These are phyloP conservation scores for Claviceps monticola DNA, from an alignment of 2,329 filamentous ascomycete species.

Conservation along the genomic window DNA sequence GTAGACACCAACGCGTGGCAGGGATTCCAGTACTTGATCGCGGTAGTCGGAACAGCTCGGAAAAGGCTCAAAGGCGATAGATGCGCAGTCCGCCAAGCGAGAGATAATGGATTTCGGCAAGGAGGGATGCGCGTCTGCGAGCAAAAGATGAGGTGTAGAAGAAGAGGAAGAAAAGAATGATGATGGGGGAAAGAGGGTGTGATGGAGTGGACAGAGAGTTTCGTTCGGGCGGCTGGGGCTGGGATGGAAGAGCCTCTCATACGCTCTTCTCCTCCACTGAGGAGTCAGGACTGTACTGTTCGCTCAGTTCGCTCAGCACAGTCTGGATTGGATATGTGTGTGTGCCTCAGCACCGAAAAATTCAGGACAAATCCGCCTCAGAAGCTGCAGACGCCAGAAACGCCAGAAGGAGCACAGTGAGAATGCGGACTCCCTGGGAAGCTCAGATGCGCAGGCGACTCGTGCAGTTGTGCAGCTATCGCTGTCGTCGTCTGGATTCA, in stretches of 20 bases:
- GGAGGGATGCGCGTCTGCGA: constrained; percentile 1
- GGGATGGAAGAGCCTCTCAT: constrained; percentile 5
- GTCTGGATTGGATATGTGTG: not conserved
- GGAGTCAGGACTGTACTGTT: not conserved
- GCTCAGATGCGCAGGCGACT: not conserved
- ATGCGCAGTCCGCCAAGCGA: constrained; percentile 5
- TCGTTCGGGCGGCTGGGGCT: constrained; percentile 9
- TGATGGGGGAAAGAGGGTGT: constrained; percentile 6
- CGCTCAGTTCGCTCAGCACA: not conserved
- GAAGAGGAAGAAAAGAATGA: constrained; percentile 2
- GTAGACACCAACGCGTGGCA: constrained; percentile 6
- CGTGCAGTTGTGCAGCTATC: not conserved
- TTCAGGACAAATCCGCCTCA: not conserved
- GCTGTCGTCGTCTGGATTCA: constrained; percentile 3
- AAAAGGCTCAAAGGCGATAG: not conserved
- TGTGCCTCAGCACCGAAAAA: constrained; percentile 6
- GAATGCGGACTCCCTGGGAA: not conserved
- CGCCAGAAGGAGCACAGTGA: not conserved
- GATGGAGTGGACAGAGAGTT: constrained; percentile 6
- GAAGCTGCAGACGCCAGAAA: not conserved
- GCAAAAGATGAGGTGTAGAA: not conserved
- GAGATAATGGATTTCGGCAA: not conserved
- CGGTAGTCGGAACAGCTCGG: constrained; percentile 5
- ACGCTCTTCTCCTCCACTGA: constrained; percentile 1
- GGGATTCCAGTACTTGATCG: constrained; percentile 5